Evolutionary conservation across 768 basidiomycete genomes (phyloP).

Genomic region (Phlegmacium glaucopus): DNA sequence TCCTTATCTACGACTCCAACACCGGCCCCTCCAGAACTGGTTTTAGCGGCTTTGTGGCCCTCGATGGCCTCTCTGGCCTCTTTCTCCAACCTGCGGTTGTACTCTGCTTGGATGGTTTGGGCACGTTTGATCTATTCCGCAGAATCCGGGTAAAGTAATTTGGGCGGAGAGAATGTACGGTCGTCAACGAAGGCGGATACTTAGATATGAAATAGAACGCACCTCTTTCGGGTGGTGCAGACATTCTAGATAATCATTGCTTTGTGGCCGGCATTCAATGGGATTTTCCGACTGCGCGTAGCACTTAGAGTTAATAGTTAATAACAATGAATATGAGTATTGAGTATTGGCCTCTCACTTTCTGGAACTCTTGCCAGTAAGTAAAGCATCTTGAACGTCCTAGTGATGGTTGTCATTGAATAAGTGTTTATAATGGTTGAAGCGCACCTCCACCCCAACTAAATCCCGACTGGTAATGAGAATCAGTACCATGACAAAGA

Average conservation of each 20-base stretch:
- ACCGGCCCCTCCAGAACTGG: slow-evolving; percentile 70
- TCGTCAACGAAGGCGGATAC: not conserved
- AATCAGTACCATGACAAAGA: not conserved
- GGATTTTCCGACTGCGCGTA: slow-evolving; percentile 81
- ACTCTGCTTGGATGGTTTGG: slow-evolving; percentile 67
- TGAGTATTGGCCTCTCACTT: slow-evolving; percentile 34
- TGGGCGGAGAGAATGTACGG: not conserved
- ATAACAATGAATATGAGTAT: slow-evolving; percentile 4
- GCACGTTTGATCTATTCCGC: slow-evolving; percentile 44
- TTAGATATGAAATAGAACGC: slow-evolving; percentile 17
- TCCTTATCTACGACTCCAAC: slow-evolving; percentile 67
- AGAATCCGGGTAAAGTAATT: not conserved
- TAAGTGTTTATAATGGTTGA: not conserved
- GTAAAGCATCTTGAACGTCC: slow-evolving; percentile 85
- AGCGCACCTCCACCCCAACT: slow-evolving; percentile 41
- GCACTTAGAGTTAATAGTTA: slow-evolving; percentile 48
- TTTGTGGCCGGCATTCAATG: slow-evolving; percentile 61
- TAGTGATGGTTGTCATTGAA: slow-evolving; percentile 23
- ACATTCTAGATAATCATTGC: slow-evolving; percentile 90
- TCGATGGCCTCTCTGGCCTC: slow-evolving; percentile 68
- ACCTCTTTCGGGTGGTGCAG: slow-evolving; percentile 90
- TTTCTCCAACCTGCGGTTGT: slow-evolving; percentile 60
- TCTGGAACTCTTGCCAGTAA: slow-evolving; percentile 90
- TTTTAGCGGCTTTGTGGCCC: slow-evolving; percentile 67
- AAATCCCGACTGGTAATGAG: slow-evolving; percentile 38